Evolutionary conservation across 1,139 yeast genomes (phyloP).

Genomic region (Saccharomyces hybrid): DNA sequence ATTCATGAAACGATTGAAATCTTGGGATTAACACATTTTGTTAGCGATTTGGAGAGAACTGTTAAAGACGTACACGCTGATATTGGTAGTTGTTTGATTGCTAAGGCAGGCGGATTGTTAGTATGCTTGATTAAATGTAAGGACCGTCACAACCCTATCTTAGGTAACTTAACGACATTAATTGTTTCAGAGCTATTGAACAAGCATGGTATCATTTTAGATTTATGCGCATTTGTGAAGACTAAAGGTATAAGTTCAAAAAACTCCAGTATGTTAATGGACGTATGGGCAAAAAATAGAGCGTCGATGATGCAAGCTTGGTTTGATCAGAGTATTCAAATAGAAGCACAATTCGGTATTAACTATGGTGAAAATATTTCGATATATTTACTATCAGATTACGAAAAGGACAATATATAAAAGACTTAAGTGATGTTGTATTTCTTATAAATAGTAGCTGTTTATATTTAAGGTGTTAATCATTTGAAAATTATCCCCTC

Average conservation of each 20-base stretch:
- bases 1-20: constrained; percentile 87
- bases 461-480: not conserved
- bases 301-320: constrained; percentile 53
- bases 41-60: constrained; percentile 71
- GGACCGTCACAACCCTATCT: constrained; percentile 36
- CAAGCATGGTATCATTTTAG: constrained; percentile 78
- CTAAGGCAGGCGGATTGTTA: constrained; percentile 76
- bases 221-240: constrained; percentile 73
- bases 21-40: constrained; percentile 86
- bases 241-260: constrained; percentile 34
- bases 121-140: constrained; percentile 71
- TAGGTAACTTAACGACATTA: constrained; percentile 72
- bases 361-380: constrained; percentile 62
- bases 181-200: constrained; percentile 72
- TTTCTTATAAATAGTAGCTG: not conserved
- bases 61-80: constrained; percentile 60
- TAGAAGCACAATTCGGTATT: constrained; percentile 40
- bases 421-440: not conserved
- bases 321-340: constrained; percentile 40
- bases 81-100: constrained; percentile 54
- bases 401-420: constrained; percentile 16
- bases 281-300: constrained; percentile 66
- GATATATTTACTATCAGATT: constrained; percentile 35
- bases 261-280: constrained; percentile 46
- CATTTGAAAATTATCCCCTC: not conserved